Conservation (phyloP, 257 asterid genomes). For the Nicotiana tabacum region DNA sequence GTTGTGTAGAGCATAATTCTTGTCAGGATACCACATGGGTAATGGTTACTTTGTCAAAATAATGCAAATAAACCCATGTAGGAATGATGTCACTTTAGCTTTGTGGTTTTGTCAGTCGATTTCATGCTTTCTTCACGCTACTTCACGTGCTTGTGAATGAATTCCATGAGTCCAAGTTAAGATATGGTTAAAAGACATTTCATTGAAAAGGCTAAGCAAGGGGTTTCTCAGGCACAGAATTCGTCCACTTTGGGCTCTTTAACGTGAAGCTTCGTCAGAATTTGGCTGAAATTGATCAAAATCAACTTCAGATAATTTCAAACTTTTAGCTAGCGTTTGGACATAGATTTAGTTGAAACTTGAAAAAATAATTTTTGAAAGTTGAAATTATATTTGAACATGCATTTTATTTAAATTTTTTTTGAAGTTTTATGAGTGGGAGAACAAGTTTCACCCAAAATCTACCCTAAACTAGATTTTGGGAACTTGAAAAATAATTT, state of each 20-base stretch:
- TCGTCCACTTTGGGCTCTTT: neutral
- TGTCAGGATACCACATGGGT: constrained; percentile 2
- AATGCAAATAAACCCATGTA: neutral
- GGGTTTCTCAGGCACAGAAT: neutral
- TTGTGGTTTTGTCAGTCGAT: neutral
- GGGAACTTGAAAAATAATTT: no score
- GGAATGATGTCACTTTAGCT: neutral
- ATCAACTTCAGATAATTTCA: no score
- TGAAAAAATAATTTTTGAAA: no score
- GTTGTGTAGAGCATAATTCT: constrained; percentile 7
- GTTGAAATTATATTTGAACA: no score
- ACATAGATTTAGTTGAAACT: no score
- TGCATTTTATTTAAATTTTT: no score
- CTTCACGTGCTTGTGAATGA: neutral
- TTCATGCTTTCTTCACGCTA: neutral
- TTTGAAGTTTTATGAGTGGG: no score
- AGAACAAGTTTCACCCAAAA: no score
- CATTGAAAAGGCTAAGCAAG: neutral
- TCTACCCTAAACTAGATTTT: no score
- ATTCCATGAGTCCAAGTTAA: neutral
- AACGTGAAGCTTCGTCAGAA: neutral
- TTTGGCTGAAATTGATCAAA: no score
- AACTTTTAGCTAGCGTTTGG: no score
- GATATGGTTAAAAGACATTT: neutral
- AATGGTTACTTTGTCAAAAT: neutral